phyloP scores from a whole-genome alignment of 345 rosid species.

The Gossypioides kirkii region DNA sequence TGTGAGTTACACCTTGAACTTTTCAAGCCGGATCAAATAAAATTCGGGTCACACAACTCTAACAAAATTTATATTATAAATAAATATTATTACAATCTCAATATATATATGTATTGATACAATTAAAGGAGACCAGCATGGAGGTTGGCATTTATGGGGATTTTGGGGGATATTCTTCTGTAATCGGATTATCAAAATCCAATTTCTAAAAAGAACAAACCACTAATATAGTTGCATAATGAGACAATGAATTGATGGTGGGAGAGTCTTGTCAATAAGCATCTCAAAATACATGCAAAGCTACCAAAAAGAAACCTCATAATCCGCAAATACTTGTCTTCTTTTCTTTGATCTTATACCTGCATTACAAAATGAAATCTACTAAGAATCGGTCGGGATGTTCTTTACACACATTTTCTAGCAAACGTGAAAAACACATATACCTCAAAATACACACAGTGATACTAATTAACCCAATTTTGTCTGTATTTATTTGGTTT shows the following conservation, averaged over 20 bases:
- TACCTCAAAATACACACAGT: background rate
- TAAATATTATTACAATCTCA: too few relatives aligned
- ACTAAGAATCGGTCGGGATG: background rate
- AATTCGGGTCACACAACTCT: too few relatives aligned
- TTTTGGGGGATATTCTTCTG: background rate
- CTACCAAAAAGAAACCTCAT: slow-evolving; percentile 18
- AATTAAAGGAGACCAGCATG: too few relatives aligned
- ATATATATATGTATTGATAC: too few relatives aligned
- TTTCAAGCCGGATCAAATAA: too few relatives aligned
- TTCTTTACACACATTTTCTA: slow-evolving; percentile 2
- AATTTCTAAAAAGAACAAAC: background rate
- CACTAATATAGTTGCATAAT: background rate
- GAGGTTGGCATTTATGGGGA: background rate
- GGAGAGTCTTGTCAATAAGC: slow-evolving; percentile 17
- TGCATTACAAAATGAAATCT: background rate
- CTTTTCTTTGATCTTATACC: background rate
- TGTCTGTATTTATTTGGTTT: background rate
- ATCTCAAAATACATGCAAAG: slow-evolving; percentile 12
- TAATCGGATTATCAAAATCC: background rate
- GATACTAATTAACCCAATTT: background rate
- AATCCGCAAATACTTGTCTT: slow-evolving; percentile 27
- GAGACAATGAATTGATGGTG: slow-evolving; percentile 6
- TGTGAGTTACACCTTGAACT: too few relatives aligned
- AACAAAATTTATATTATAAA: too few relatives aligned
- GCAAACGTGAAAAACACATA: background rate